A percentile compares a stretch with the other conserved stretches of the same genome.
Evolutionary conservation across 345 rosid species (phyloP).

Genomic region (Eutrema yunnanense): DNA sequence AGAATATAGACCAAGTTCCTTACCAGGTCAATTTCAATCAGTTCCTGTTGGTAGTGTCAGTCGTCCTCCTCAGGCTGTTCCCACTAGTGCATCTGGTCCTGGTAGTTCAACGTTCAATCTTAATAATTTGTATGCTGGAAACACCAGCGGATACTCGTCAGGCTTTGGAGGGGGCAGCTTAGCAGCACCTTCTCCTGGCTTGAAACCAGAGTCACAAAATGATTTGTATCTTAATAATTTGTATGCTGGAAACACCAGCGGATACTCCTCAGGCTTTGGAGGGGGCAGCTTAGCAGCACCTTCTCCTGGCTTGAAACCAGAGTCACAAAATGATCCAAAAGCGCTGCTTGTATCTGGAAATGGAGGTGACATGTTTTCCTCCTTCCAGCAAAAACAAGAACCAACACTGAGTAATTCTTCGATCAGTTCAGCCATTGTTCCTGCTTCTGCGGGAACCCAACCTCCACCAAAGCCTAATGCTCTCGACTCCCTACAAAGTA

Average conservation of each 20-base stretch:
- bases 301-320: slow-evolving; percentile 37
- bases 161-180: slow-evolving; percentile 40
- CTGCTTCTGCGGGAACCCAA: slow-evolving; percentile 46
- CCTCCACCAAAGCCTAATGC: slow-evolving; percentile 52
- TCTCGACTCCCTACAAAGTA: slow-evolving; percentile 64
- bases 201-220: slow-evolving; percentile 38
- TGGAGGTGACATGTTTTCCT: slow-evolving; percentile 60
- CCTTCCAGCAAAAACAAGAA: slow-evolving; percentile 45
- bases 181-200: slow-evolving; percentile 34
- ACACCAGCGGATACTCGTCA: slow-evolving; percentile 35
- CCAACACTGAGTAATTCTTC: slow-evolving; percentile 43
- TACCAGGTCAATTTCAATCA: slow-evolving; percentile 40
- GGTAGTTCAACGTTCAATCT: slow-evolving; percentile 38
- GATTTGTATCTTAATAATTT: slow-evolving; percentile 42
- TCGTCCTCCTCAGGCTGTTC: slow-evolving; percentile 40
- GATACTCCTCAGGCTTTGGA: slow-evolving; percentile 41
- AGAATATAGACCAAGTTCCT: slow-evolving; percentile 46
- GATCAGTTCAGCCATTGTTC: slow-evolving; percentile 40
- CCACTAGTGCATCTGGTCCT: slow-evolving; percentile 34
- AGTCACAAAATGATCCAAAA: slow-evolving; percentile 43
- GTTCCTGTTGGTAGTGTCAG: slow-evolving; percentile 34
- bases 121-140: slow-evolving; percentile 55
- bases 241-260: slow-evolving; percentile 48
- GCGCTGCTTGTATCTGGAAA: slow-evolving; percentile 55
- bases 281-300: slow-evolving; percentile 37